Percentiles rank a stretch among this genome's conserved stretches.
Evolutionary conservation across 2,329 filamentous ascomycete genomes (phyloP).

Genomic region (Anthostomella pinea): DNA sequence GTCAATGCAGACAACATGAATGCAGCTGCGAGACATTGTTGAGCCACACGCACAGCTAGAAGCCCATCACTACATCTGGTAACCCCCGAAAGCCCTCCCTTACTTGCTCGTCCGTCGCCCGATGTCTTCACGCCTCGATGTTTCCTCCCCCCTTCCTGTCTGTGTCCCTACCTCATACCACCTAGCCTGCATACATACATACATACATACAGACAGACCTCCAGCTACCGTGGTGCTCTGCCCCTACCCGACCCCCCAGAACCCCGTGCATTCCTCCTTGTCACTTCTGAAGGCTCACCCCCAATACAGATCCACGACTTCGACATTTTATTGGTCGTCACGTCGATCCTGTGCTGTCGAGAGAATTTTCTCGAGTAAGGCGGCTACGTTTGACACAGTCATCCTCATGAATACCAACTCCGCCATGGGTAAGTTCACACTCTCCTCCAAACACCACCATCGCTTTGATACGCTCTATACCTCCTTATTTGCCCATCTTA

Average conservation of each 20-base stretch:
- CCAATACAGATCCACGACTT: constrained; percentile 22
- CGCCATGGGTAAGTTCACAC: constrained; percentile 31
- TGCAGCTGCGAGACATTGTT: too few species aligned
- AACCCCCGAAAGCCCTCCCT: too few species aligned
- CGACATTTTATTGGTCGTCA: constrained; percentile 20
- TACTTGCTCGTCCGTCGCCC: too few species aligned
- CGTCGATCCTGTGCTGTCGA: constrained; percentile 23
- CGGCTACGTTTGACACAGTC: constrained; percentile 27
- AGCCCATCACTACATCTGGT: too few species aligned
- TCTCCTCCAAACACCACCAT: constrained; percentile 10
- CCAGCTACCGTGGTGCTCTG: constrained; percentile 6
- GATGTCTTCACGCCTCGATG: too few species aligned
- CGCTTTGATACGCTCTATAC: too few species aligned
- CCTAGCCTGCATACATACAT: too few species aligned
- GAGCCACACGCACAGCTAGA: too few species aligned
- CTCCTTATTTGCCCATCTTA: constrained; percentile 2
- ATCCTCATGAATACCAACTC: constrained; percentile 20
- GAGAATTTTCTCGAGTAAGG: too few species aligned
- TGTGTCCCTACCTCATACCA: not conserved
- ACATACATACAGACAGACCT: too few species aligned
- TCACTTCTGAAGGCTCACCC: constrained; percentile 29
- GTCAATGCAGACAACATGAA: too few species aligned
- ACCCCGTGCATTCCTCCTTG: constrained; percentile 23
- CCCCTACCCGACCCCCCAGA: constrained; percentile 24
- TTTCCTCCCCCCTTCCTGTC: not conserved